Percentiles rank a stretch among this genome's conserved stretches.
Conservation (phyloP, 78 protist species). For the Guillardia theta region DNA sequence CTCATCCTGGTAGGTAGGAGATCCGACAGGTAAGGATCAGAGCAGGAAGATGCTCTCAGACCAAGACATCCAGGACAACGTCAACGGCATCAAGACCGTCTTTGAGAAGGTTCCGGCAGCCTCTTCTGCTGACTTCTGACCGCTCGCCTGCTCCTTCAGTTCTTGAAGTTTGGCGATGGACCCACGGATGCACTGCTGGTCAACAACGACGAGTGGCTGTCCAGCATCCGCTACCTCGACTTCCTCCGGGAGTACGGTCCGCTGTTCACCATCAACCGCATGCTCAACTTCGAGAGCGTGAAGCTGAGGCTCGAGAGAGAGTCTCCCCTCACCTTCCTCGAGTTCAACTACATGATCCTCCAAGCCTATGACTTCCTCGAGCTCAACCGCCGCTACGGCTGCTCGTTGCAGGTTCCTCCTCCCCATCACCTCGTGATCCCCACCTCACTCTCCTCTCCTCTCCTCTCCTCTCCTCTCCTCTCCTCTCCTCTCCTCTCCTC, state of each 20-base stretch:
- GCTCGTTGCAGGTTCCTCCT: conserved; percentile 34
- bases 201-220: conserved; percentile 52
- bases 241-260: conserved; percentile 55
- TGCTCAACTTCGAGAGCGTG: conserved; percentile 48
- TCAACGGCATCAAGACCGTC: background rate
- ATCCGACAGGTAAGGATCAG: conserved; percentile 41
- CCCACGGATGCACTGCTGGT: conserved; percentile 48
- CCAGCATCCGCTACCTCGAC: background rate
- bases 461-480: no score
- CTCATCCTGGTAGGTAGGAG: background rate
- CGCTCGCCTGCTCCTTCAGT: no score
- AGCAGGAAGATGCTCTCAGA: conserved; percentile 17
- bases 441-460: no score
- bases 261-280: conserved; percentile 51
- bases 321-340: conserved; percentile 52
- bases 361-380: conserved; percentile 38
- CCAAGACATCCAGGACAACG: background rate
- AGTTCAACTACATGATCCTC: conserved; percentile 53
- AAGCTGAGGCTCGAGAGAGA: conserved; percentile 42
- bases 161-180: conserved; percentile 46
- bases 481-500: no score
- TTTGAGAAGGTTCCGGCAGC: no score
- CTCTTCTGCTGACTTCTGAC: no score
- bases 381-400: conserved; percentile 6
- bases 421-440: no score